Evolutionary conservation across 2,329 filamentous ascomycete genomes (phyloP).

Genomic region (Mycogone perniciosa): DNA sequence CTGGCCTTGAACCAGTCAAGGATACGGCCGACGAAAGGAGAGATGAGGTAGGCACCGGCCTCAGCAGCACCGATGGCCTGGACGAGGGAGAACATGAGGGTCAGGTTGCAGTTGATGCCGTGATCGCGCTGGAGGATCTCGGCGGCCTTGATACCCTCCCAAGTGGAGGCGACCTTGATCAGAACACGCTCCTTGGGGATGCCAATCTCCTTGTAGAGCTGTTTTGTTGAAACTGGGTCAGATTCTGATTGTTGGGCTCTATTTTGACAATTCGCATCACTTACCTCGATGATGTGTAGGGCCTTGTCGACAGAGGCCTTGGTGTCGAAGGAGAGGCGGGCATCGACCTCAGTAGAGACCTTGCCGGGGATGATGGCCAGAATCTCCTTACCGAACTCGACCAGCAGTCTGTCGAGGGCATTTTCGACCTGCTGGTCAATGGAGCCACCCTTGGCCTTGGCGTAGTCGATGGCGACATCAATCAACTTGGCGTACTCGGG

Average conservation of each 20-base stretch:
- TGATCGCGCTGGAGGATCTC: constrained; percentile 94
- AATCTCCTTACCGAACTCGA: constrained; percentile 98
- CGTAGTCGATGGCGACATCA: constrained; percentile 75
- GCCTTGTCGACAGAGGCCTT: constrained; percentile 91
- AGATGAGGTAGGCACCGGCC: constrained; percentile 94
- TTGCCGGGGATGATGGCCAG: constrained; percentile 95
- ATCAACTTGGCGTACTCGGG: constrained; percentile 90
- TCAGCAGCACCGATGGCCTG: constrained; percentile 96
- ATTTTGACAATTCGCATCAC: constrained; percentile 20
- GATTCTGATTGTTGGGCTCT: background rate
- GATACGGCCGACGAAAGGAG: constrained; percentile 97
- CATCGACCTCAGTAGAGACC: constrained; percentile 98
- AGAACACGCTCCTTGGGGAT: constrained; percentile 90
- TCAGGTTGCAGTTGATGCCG: constrained; percentile 97
- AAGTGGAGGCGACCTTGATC: constrained; percentile 99
- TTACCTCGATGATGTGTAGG: constrained; percentile 89
- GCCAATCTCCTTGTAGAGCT: constrained; percentile 92
- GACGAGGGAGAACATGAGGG: constrained; percentile 92
- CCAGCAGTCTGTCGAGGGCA: constrained; percentile 87
- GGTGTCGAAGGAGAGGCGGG: constrained; percentile 90
- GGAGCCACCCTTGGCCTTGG: constrained; percentile 65
- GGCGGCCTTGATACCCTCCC: constrained; percentile 98
- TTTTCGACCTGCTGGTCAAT: constrained; percentile 80
- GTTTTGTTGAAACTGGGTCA: constrained; percentile 15
- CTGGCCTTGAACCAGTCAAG: constrained; percentile 99